A percentile compares a stretch with the other conserved stretches of the same genome.
Conservation (phyloP, 768 basidiomycete genomes). For the Floccularia luteovirens region DNA sequence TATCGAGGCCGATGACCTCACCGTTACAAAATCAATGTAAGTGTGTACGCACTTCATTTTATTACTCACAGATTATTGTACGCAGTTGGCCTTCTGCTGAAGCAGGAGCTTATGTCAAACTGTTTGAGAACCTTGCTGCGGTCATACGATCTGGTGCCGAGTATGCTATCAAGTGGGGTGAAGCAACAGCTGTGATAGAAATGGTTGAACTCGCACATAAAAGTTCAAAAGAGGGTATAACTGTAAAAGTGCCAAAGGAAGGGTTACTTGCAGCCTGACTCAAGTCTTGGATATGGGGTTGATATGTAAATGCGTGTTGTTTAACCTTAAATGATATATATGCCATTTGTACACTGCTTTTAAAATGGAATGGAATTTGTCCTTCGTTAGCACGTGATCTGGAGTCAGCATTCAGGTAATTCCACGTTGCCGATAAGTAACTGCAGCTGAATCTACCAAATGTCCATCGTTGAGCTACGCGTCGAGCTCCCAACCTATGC, state of each 20-base stretch:
- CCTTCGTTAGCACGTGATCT: too few species aligned
- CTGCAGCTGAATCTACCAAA: slow-evolving; percentile 6
- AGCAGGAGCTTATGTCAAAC: slow-evolving; percentile 47
- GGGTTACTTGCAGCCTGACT: not conserved
- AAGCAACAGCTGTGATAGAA: slow-evolving; percentile 65
- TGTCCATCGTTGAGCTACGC: slow-evolving; percentile 42
- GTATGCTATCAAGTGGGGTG: slow-evolving; percentile 63
- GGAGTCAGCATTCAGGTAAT: too few species aligned
- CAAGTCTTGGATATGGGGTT: not conserved
- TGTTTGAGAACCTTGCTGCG: slow-evolving; percentile 61
- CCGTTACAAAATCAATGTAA: slow-evolving; percentile 27
- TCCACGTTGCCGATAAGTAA: not conserved
- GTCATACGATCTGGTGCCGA: slow-evolving; percentile 49
- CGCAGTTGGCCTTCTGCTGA: slow-evolving; percentile 57
- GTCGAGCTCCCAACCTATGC: slow-evolving; percentile 76
- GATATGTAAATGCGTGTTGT: not conserved
- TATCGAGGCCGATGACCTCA: slow-evolving; percentile 37
- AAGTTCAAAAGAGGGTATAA: slow-evolving; percentile 54
- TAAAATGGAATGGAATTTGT: too few species aligned
- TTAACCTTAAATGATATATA: slow-evolving; percentile 9
- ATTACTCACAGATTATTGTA: not conserved
- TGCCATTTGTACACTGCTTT: slow-evolving; percentile 13
- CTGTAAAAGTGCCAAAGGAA: slow-evolving; percentile 20
- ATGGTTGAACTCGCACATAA: slow-evolving; percentile 69
- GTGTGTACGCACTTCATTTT: not conserved